Conservation (phyloP, 208 protist genomes). For the Wallacemonas collosoma region DNA sequence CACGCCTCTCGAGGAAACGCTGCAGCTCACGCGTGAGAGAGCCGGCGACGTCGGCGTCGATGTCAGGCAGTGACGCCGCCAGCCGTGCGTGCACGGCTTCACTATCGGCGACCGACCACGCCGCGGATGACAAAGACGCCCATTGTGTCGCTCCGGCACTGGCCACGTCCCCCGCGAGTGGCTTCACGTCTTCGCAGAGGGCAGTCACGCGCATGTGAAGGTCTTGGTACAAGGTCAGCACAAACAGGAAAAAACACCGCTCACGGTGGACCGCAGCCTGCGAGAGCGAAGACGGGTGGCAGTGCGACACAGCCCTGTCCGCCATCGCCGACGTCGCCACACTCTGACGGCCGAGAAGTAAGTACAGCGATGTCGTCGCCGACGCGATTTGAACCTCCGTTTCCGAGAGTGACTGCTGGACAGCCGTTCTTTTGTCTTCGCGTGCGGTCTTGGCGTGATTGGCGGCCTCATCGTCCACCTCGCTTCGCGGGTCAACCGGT, state of each 20-base stretch:
- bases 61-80: background rate
- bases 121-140: background rate
- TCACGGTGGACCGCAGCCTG: slow-evolving; percentile 7
- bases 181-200: background rate
- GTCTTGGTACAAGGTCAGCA: slow-evolving; percentile 10
- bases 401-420: background rate
- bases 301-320: background rate
- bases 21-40: background rate
- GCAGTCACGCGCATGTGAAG: background rate
- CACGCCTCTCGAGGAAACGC: background rate
- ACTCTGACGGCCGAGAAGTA: background rate
- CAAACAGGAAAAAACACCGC: slow-evolving; percentile 4
- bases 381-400: background rate
- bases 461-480: background rate
- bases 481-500: background rate
- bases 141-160: background rate
- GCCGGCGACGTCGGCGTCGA: background rate
- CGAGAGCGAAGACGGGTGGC: slow-evolving; percentile 12
- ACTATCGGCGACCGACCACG: background rate
- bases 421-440: background rate
- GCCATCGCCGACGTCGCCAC: background rate
- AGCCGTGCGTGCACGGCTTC: background rate
- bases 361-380: slow-evolving; percentile 1
- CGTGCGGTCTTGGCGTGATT: background rate
- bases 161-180: background rate